Percentiles rank a stretch among this genome's conserved stretches.
These are phyloP conservation scores for Russula ochroleuca DNA, from an alignment of 768 basidiomycete genomes.

Conservation along the genomic window DNA sequence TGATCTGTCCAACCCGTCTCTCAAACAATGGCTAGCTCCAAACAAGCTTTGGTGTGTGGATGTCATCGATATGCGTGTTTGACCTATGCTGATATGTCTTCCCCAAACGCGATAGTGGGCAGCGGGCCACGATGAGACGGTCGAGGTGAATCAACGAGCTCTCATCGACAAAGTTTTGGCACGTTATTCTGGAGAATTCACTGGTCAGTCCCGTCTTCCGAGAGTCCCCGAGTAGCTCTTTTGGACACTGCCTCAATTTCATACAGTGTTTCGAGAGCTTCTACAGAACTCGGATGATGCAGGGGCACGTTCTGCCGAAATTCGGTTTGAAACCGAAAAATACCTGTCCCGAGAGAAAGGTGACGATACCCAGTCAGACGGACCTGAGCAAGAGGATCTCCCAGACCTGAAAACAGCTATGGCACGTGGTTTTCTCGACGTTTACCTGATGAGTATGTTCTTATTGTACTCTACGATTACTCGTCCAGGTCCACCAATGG, in stretches of 20 bases:
- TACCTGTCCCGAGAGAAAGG: conserved; percentile 39
- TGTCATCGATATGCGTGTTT: background rate
- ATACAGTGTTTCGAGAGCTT: conserved; percentile 68
- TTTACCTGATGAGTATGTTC: background rate
- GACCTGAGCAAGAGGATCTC: conserved; percentile 32
- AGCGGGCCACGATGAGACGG: conserved; percentile 69
- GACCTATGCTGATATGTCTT: background rate
- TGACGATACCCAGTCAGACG: conserved; percentile 2
- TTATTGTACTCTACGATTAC: background rate
- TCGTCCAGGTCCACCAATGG: conserved; percentile 67
- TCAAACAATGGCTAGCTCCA: conserved; percentile 14
- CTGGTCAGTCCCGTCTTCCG: conserved; percentile 41
- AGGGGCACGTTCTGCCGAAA: conserved; percentile 67
- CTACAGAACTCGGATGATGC: conserved; percentile 97
- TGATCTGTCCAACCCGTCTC: background rate
- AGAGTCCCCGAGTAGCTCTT: background rate
- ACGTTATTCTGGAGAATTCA: conserved; percentile 92
- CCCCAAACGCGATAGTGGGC: conserved; percentile 40
- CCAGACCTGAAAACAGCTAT: conserved; percentile 63
- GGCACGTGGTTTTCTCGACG: conserved; percentile 37
- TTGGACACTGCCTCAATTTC: background rate
- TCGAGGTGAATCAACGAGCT: conserved; percentile 94
- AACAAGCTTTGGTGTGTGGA: conserved; percentile 18
- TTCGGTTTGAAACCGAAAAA: conserved; percentile 67
- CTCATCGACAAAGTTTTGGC: conserved; percentile 96